phyloP scores from a whole-genome alignment of 208 protist species.

The Leishmania turanica region DNA sequence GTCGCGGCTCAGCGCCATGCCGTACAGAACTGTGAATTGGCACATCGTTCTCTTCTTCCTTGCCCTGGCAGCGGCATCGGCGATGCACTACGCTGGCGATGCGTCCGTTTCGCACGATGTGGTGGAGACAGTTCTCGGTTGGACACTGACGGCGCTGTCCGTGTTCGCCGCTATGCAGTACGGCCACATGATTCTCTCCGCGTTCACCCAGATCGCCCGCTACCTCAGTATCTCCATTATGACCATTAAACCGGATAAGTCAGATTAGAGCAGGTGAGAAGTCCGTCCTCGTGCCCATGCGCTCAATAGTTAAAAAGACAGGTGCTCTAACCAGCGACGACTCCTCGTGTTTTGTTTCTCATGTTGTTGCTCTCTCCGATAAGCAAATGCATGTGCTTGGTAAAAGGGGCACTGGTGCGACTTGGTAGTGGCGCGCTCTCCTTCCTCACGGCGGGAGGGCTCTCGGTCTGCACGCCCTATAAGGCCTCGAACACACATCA shows the following conservation, averaged over 20 bases:
- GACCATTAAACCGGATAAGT: conserved; percentile 50
- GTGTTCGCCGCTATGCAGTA: conserved; percentile 61
- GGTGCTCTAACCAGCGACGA: too few relatives aligned
- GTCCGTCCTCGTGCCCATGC: not conserved
- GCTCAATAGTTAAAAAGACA: not conserved
- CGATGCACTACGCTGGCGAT: conserved; percentile 36
- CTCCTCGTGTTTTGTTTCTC: not conserved
- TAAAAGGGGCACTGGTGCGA: not conserved
- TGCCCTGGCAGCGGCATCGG: conserved; percentile 27
- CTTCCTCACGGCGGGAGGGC: not conserved
- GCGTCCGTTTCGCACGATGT: conserved; percentile 1
- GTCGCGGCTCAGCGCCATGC: conserved; percentile 75
- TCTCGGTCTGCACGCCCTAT: not conserved
- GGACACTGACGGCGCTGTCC: conserved; percentile 39
- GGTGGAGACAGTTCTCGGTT: conserved; percentile 43
- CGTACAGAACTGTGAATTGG: conserved; percentile 57
- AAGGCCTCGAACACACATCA: not conserved
- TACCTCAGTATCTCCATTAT: conserved; percentile 69
- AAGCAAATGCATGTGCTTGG: not conserved
- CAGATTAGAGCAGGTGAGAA: conserved; percentile 18
- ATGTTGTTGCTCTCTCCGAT: conserved; percentile 1
- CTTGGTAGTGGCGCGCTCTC: not conserved
- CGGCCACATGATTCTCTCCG: conserved; percentile 67
- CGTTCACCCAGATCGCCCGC: conserved; percentile 57
- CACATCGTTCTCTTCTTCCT: conserved; percentile 37